Conservation (phyloP, 345 rosid species). For the Nephelium lappaceum region DNA sequence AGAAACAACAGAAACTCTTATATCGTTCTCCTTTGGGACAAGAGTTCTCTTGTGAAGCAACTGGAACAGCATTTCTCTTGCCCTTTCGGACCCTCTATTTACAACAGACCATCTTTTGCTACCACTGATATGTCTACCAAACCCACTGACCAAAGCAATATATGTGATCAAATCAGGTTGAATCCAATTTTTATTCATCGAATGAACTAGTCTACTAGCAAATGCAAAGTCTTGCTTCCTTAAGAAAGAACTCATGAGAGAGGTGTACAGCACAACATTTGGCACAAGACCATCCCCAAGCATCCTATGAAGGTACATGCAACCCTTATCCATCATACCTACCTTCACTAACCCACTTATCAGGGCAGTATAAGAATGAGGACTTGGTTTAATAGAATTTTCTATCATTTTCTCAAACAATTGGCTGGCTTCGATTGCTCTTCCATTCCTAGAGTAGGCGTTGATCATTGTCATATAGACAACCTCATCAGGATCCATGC, state of each 20-base stretch:
- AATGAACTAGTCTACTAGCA: conserved; percentile 54
- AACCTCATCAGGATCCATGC: conserved; percentile 69
- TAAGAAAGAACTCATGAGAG: conserved; percentile 51
- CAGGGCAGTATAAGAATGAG: conserved; percentile 57
- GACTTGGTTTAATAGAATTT: conserved; percentile 48
- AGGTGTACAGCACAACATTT: conserved; percentile 56
- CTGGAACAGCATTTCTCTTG: conserved; percentile 43
- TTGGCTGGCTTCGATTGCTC: conserved; percentile 47
- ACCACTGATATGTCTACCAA: conserved; percentile 37
- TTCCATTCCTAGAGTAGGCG: conserved; percentile 53
- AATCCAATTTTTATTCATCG: conserved; percentile 50
- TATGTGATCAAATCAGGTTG: conserved; percentile 40
- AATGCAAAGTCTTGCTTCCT: conserved; percentile 54
- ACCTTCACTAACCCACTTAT: conserved; percentile 62
- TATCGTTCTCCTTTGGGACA: conserved; percentile 25
- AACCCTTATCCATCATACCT: conserved; percentile 57
- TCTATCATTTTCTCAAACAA: conserved; percentile 61
- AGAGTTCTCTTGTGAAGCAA: conserved; percentile 42
- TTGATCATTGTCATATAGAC: conserved; percentile 72
- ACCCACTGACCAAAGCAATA: conserved; percentile 51
- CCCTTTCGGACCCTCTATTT: conserved; percentile 36
- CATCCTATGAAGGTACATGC: conserved; percentile 65
- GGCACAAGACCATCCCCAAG: conserved; percentile 59
- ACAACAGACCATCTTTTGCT: conserved; percentile 31
- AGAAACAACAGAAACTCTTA: conserved; percentile 27